Conservation (phyloP, 192 early-diverging fungal genomes). For the Umbelopsis isabellina region DNA sequence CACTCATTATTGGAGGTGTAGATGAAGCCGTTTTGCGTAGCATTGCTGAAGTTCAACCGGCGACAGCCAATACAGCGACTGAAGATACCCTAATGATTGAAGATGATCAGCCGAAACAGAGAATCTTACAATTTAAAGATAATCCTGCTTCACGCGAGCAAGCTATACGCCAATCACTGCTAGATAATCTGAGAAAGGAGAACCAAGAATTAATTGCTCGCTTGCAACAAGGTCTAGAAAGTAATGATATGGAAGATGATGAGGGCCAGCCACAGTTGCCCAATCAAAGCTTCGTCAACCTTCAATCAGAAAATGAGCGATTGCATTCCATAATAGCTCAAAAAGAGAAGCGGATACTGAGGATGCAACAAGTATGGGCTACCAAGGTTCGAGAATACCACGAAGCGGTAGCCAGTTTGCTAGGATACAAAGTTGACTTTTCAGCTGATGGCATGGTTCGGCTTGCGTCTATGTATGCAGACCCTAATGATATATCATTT, state of each 20-base stretch:
- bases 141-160: slow-evolving; percentile 73
- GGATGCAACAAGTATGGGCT: slow-evolving; percentile 72
- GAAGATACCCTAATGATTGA: slow-evolving; percentile 38
- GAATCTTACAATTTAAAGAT: slow-evolving; percentile 74
- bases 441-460: slow-evolving; percentile 73
- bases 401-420: slow-evolving; percentile 70
- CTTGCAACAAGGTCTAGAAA: background rate
- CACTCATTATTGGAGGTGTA: slow-evolving; percentile 46
- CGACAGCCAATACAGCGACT: slow-evolving; percentile 60
- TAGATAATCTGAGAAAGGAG: slow-evolving; percentile 69
- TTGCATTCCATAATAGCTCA: slow-evolving; percentile 59
- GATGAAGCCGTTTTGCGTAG: slow-evolving; percentile 63
- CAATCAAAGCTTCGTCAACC: slow-evolving; percentile 53
- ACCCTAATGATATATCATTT: slow-evolving; percentile 67
- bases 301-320: slow-evolving; percentile 60
- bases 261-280: slow-evolving; percentile 47
- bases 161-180: slow-evolving; percentile 68
- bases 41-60: slow-evolving; percentile 55
- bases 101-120: background rate
- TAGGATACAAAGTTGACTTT: slow-evolving; percentile 75
- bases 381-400: slow-evolving; percentile 72
- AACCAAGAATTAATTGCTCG: slow-evolving; percentile 48
- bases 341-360: slow-evolving; percentile 66
- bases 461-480: slow-evolving; percentile 71
- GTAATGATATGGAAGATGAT: slow-evolving; percentile 21